Evolutionary conservation across 2,329 filamentous ascomycete species (phyloP), one percentile per base, ranked within the genome.

Genomic region (Penicillium brevicompactum): DNA sequence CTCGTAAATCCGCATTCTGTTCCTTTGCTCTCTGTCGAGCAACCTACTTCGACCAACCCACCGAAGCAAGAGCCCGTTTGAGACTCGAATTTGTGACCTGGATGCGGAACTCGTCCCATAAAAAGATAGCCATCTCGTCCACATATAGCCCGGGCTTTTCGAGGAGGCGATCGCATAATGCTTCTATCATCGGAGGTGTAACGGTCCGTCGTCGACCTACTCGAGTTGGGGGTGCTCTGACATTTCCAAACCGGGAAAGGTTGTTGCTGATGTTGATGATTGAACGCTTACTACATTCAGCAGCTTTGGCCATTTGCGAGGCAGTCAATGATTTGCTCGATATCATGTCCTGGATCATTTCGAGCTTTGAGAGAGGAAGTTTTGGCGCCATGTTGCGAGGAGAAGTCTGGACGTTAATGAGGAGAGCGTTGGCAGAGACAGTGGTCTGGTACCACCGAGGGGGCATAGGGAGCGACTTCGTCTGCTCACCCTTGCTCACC

Each of bases 271-370:
- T 56, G 21, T 51, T 49, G n/a, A 44, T 58, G 21, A 60, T 44
- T 1, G 46, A 46, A 42, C 56, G 57, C 38, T 58, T 37, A 34
- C 42, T 53, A 40, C 43, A 62, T 34, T 51, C 48, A 42, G 55
- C 52, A 24, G 50, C 51, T 32, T 51, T 37, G 11, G 55, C 49
- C 22, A 58, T 58, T 44, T 60, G 41, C 1, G 49, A 53, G 2
- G 43, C 30, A 22, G 40, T 62, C 13, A 60, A 46, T 30, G 27
- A 51, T 48, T 49, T 42, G 41, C 57, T 56, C 1, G 13, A 14
- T 48, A 60, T 51, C 27, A 62, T 60, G 46, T 53, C 10, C 30
- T 32, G 18, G 44, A 61, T 49, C 30, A 56, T 43, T 38, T 51
- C 40, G 13, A 48, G 50, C 48, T 59, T 50, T 44, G n/a, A 51